These are phyloP conservation scores for Xylaria scruposa DNA, from an alignment of 495 filamentous ascomycete species.

Conservation along the genomic window DNA sequence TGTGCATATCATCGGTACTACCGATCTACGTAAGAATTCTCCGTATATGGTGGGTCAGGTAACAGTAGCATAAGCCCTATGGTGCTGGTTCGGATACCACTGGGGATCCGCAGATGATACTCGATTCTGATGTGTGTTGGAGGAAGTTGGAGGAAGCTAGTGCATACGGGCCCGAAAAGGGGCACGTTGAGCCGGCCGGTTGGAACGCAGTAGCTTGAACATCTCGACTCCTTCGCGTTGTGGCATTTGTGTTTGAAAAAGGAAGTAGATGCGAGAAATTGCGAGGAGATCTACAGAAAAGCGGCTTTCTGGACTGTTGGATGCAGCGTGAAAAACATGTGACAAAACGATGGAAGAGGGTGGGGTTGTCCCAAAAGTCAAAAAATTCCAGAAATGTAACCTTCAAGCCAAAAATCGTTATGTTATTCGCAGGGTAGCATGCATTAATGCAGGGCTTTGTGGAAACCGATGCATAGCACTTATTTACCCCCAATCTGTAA, in stretches of 20 bases:
- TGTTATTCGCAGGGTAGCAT: background rate
- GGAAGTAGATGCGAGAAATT: background rate
- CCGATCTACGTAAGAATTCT: background rate
- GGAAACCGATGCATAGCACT: background rate
- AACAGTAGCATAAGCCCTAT: background rate
- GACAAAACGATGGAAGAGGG: background rate
- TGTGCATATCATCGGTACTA: background rate
- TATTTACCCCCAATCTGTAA: background rate
- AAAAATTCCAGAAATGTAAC: background rate
- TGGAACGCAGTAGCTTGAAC: background rate
- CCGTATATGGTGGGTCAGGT: background rate
- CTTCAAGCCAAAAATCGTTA: background rate
- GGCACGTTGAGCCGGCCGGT: background rate
- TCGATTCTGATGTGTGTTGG: background rate
- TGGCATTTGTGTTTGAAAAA: background rate
- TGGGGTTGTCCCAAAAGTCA: background rate
- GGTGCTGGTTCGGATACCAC: background rate
- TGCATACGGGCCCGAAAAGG: background rate
- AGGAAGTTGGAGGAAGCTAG: conserved; percentile 1
- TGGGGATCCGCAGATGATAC: background rate
- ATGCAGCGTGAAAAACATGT: background rate
- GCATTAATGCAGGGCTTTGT: background rate
- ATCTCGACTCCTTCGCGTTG: background rate
- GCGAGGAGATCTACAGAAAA: background rate
- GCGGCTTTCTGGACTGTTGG: background rate